phyloP scores from a whole-genome alignment of 352 stramenopile genomes.

The Salisapilia sapeloensis region DNA sequence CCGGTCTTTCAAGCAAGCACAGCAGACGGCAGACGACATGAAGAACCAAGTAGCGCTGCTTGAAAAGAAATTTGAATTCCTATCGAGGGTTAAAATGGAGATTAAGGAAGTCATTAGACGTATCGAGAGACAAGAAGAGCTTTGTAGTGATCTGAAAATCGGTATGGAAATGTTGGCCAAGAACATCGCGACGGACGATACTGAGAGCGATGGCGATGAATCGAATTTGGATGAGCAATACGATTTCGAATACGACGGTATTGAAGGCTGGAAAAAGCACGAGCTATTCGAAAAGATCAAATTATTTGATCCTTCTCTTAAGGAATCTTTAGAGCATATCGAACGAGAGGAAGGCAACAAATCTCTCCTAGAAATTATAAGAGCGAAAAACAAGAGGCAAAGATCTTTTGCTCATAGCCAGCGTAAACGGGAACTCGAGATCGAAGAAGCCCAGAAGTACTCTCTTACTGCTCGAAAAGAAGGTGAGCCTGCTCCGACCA shows the following conservation, averaged over 20 bases:
- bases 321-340: no score
- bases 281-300: no score
- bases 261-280: not conserved
- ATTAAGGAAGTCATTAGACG: constrained; percentile 40
- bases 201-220: constrained; percentile 22
- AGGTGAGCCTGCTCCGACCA: no score
- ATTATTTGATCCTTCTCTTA: no score
- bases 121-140: constrained; percentile 44
- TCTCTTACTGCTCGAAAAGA: no score
- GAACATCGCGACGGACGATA: constrained; percentile 41
- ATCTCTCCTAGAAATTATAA: no score
- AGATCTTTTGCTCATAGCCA: no score
- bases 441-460: no score
- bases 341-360: no score
- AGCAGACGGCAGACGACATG: constrained; percentile 27
- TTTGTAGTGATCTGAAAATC: constrained; percentile 34
- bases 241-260: constrained; percentile 1
- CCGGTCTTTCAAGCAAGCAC: constrained; percentile 6
- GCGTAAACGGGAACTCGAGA: no score
- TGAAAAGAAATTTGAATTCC: constrained; percentile 54
- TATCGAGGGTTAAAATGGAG: constrained; percentile 55
- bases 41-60: constrained; percentile 27
- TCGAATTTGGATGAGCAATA: constrained; percentile 1
- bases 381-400: no score
- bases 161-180: constrained; percentile 42